Percentiles rank a stretch among this genome's conserved stretches.
These are phyloP conservation scores for Salix brachista DNA, from an alignment of 345 rosid genomes.

Conservation along the genomic window DNA sequence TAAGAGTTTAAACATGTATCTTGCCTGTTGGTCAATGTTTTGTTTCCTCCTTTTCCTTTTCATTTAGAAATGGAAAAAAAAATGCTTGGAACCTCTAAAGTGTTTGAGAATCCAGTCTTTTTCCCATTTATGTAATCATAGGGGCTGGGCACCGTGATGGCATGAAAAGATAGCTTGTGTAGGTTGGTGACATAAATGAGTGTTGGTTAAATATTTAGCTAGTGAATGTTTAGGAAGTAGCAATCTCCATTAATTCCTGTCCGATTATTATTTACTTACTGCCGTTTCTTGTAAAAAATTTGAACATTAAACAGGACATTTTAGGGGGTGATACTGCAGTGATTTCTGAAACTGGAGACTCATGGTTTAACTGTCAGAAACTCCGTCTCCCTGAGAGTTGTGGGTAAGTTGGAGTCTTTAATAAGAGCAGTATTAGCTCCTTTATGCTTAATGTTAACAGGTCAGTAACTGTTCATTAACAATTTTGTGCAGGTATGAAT, in stretches of 20 bases:
- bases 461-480: conserved; percentile 1
- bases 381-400: conserved; percentile 67
- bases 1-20: no score
- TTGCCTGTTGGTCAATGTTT: no score
- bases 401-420: conserved; percentile 35
- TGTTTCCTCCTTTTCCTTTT: no score
- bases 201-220: not conserved
- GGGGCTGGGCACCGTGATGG: not conserved
- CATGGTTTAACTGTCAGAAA: conserved; percentile 81
- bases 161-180: not conserved
- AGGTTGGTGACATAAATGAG: not conserved
- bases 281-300: not conserved
- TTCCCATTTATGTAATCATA: no score
- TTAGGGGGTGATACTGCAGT: conserved; percentile 50
- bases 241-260: not conserved
- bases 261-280: not conserved
- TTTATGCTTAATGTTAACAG: not conserved
- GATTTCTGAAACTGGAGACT: conserved; percentile 75
- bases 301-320: conserved; percentile 37
- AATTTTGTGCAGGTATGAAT: conserved; percentile 47
- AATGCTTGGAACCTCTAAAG: no score
- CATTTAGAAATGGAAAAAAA: no score
- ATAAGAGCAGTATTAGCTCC: not conserved
- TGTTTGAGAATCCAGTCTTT: not conserved
- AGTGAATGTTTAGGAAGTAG: not conserved